phyloP scores from a whole-genome alignment of 768 basidiomycete genomes.

The Suillus spraguei region DNA sequence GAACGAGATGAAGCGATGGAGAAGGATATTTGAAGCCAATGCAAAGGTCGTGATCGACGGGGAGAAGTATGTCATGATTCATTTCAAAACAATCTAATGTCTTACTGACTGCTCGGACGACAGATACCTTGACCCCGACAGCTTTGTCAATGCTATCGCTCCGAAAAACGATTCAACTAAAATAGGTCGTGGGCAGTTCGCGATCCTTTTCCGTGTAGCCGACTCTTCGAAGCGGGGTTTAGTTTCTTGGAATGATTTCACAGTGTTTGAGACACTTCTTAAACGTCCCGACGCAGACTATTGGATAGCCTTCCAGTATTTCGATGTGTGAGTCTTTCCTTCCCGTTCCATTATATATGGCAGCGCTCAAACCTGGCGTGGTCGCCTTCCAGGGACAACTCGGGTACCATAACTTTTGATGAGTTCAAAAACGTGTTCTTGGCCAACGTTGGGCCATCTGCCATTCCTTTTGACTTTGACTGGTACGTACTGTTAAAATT shows the following conservation, averaged over 20 bases:
- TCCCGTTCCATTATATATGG: not conserved
- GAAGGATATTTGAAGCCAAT: slow-evolving; percentile 82
- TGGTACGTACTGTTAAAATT: slow-evolving; percentile 49
- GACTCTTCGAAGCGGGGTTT: slow-evolving; percentile 75
- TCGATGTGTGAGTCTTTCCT: slow-evolving; percentile 75
- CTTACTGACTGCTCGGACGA: slow-evolving; percentile 12
- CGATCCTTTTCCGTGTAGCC: slow-evolving; percentile 87
- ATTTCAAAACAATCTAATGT: slow-evolving; percentile 23
- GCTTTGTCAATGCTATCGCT: slow-evolving; percentile 95
- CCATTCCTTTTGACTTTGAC: slow-evolving; percentile 95
- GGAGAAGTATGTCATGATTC: slow-evolving; percentile 67
- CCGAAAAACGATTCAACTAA: slow-evolving; percentile 83
- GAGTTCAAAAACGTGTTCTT: slow-evolving; percentile 94
- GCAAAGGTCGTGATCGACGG: slow-evolving; percentile 72
- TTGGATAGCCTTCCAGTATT: slow-evolving; percentile 95
- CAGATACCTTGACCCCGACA: slow-evolving; percentile 85
- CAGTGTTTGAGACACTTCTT: slow-evolving; percentile 89
- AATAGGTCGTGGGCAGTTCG: slow-evolving; percentile 87
- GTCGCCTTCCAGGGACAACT: slow-evolving; percentile 63
- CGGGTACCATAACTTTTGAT: slow-evolving; percentile 91
- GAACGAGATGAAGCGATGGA: slow-evolving; percentile 87
- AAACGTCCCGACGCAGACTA: slow-evolving; percentile 97
- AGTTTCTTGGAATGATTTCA: slow-evolving; percentile 95
- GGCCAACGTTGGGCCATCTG: slow-evolving; percentile 73
- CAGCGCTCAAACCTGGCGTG: slow-evolving; percentile 14